phyloP scores from a whole-genome alignment of 345 rosid species.

The Balakata baccata region DNA sequence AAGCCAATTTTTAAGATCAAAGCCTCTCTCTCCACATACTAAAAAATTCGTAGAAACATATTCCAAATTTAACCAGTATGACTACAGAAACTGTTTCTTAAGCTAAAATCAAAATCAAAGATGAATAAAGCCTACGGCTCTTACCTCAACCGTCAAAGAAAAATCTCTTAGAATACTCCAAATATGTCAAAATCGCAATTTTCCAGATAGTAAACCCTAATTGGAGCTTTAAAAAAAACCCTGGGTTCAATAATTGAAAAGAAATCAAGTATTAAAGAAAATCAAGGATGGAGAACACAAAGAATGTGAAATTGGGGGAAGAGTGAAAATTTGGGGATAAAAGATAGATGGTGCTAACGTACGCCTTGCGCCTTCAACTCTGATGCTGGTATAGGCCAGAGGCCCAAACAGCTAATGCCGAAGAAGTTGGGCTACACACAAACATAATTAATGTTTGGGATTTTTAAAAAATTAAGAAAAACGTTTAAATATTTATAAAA shows the following conservation, averaged over 20 bases:
- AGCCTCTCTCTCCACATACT: not conserved
- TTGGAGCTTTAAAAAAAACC: not conserved
- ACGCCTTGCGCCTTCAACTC: conserved; percentile 4
- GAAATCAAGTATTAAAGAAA: not conserved
- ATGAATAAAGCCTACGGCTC: not conserved
- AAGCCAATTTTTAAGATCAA: conserved; percentile 3
- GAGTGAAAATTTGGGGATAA: not conserved
- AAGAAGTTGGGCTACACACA: not conserved
- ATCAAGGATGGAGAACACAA: not conserved
- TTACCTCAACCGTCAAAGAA: conserved; percentile 25
- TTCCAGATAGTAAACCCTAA: not conserved
- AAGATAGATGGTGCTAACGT: conserved; percentile 7
- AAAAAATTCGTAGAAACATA: conserved; percentile 4
- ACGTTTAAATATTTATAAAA: too few relatives aligned
- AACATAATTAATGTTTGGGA: too few relatives aligned
- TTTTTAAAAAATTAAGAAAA: too few relatives aligned
- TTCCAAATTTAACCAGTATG: not conserved
- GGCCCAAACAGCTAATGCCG: not conserved
- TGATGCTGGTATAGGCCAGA: not conserved
- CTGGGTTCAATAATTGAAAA: not conserved
- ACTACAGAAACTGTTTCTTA: not conserved
- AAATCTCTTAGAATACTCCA: not conserved
- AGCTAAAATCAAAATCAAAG: conserved; percentile 7
- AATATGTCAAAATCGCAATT: conserved; percentile 3
- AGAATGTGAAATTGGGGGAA: not conserved